Evolutionary conservation across 768 basidiomycete genomes (phyloP).

Genomic region (Lactarius indigo): DNA sequence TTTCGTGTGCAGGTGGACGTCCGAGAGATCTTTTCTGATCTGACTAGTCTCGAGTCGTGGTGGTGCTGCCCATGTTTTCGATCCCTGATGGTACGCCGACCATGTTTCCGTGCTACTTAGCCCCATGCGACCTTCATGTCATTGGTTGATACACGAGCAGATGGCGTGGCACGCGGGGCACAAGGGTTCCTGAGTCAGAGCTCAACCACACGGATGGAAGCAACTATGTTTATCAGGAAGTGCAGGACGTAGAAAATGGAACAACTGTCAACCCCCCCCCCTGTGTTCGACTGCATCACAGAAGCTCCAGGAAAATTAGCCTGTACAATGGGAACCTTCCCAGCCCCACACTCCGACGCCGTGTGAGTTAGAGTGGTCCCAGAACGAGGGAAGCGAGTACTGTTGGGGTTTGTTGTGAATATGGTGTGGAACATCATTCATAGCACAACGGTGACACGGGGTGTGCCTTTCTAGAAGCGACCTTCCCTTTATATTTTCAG

Average conservation of each 20-base stretch:
- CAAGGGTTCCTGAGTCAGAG: neutral
- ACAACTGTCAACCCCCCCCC: neutral
- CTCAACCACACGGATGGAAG: neutral
- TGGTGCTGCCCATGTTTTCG: neutral
- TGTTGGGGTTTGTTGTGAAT: constrained; percentile 8
- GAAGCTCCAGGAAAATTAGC: neutral
- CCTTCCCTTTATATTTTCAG: constrained; percentile 4
- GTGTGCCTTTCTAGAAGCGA: neutral
- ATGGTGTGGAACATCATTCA: neutral
- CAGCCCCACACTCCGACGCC: neutral
- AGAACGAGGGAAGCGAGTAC: neutral
- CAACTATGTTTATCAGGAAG: neutral
- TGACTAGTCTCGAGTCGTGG: neutral
- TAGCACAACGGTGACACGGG: neutral
- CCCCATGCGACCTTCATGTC: neutral
- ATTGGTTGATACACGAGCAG: neutral
- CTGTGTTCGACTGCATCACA: neutral
- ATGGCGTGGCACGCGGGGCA: constrained; percentile 2
- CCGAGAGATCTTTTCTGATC: neutral
- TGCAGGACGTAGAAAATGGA: neutral
- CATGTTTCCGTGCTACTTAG: neutral
- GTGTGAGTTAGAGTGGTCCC: neutral
- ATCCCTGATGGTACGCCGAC: neutral
- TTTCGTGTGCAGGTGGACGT: neutral
- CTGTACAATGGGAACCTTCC: neutral